Conservation (phyloP, 2,329 filamentous ascomycete species). For the Penicillium sp. region DNA sequence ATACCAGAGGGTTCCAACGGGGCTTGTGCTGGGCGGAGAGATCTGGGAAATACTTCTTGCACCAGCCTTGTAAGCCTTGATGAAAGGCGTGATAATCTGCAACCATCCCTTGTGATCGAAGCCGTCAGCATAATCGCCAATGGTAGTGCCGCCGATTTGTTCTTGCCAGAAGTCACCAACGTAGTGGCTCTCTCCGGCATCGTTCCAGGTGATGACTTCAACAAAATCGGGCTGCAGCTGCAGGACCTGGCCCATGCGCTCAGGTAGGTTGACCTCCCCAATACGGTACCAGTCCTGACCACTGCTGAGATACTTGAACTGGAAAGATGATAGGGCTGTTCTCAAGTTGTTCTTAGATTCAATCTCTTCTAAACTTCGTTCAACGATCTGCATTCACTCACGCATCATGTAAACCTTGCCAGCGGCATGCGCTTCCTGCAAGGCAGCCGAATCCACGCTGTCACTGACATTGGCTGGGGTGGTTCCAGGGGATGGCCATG, state of each 20-base stretch:
- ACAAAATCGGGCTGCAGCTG: constrained; percentile 38
- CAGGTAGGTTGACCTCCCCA: constrained; percentile 39
- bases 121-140: constrained; percentile 29
- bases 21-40: constrained; percentile 17
- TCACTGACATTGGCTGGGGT: constrained; percentile 29
- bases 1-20: constrained; percentile 33
- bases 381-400: constrained; percentile 1
- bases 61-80: constrained; percentile 38
- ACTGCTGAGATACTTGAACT: constrained; percentile 37
- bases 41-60: constrained; percentile 17
- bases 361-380: not conserved
- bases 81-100: constrained; percentile 37
- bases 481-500: constrained; percentile 29
- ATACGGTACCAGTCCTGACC: constrained; percentile 29
- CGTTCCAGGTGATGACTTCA: constrained; percentile 44
- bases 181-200: constrained; percentile 43
- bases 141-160: constrained; percentile 19
- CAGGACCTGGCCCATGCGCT: constrained; percentile 32
- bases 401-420: constrained; percentile 44
- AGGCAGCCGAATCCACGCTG: constrained; percentile 29
- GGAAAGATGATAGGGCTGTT: constrained; percentile 32
- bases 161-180: constrained; percentile 43
- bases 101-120: constrained; percentile 40
- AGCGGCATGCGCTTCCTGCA: constrained; percentile 28
- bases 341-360: not conserved